A percentile compares a stretch with the other conserved stretches of the same genome.
Conservation (phyloP, 1,284 basidiomycete species). For the Cryptococcus maquisensis region DNA sequence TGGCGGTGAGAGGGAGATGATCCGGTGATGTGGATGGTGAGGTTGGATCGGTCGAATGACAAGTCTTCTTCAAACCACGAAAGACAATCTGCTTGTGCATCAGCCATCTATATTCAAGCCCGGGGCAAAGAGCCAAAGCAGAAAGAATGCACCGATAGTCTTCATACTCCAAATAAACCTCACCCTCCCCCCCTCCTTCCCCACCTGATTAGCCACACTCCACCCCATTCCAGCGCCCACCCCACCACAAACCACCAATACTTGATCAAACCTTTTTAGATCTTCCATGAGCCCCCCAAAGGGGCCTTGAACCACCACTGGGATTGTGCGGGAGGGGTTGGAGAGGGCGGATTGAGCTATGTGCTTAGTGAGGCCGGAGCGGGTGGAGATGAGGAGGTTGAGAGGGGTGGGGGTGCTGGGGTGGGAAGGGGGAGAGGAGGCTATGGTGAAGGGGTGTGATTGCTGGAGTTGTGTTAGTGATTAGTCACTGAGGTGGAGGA, state of each 20-base stretch:
- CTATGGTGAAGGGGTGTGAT: constrained; percentile 1
- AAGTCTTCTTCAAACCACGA: constrained; percentile 1
- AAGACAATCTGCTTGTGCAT: background rate
- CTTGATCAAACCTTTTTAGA: background rate
- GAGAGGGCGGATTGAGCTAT: background rate
- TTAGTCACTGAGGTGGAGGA: background rate
- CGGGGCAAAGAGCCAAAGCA: too few species aligned
- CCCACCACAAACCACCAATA: constrained; percentile 4
- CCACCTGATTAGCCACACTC: background rate
- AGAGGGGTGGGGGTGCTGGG: background rate
- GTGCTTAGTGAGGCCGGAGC: constrained; percentile 1
- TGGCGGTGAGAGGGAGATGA: background rate
- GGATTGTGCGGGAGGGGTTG: background rate
- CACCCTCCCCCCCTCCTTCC: background rate
- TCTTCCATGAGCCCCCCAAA: constrained; percentile 1
- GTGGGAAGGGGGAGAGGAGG: background rate
- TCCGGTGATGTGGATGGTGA: constrained; percentile 2
- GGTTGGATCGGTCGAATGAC: constrained; percentile 1
- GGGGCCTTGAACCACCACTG: constrained; percentile 3
- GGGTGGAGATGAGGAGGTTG: constrained; percentile 1
- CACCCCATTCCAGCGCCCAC: constrained; percentile 3
- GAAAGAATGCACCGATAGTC: background rate
- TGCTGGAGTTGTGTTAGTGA: background rate
- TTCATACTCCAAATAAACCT: constrained; percentile 3
- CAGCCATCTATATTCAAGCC: background rate